Conservation (phyloP, 345 rosid species). For the Camelina laxa region DNA sequence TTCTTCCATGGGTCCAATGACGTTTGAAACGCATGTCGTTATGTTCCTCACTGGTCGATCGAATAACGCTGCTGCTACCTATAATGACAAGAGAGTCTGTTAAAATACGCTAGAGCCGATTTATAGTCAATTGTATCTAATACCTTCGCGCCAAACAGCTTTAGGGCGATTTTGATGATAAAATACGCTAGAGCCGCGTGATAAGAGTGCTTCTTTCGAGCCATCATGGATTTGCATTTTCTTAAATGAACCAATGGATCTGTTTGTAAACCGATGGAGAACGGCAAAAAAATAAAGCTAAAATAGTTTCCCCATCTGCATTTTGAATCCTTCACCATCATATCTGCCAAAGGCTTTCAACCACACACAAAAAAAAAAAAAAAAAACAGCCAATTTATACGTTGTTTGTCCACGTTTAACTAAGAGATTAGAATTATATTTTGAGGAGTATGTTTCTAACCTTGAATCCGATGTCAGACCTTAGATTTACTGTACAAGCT, state of each 20-base stretch:
- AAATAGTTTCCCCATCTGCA: slow-evolving; percentile 65
- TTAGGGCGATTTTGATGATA: no score
- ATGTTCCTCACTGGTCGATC: slow-evolving; percentile 45
- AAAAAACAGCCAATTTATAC: no score
- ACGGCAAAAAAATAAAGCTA: slow-evolving; percentile 55
- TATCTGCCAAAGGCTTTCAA: slow-evolving; percentile 57
- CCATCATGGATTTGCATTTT: slow-evolving; percentile 51
- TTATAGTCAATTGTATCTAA: no score
- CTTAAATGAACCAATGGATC: slow-evolving; percentile 58
- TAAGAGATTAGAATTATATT: no score
- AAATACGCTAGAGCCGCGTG: slow-evolving; percentile 43
- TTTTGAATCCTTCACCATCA: slow-evolving; percentile 53
- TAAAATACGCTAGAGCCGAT: no score
- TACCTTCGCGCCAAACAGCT: no score
- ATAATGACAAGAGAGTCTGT: not conserved
- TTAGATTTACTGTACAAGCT: slow-evolving; percentile 54
- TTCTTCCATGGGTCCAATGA: slow-evolving; percentile 62
- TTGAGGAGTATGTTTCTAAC: slow-evolving; percentile 29
- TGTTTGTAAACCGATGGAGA: slow-evolving; percentile 44
- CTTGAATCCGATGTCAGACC: slow-evolving; percentile 61
- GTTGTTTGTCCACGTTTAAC: no score
- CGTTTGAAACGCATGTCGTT: slow-evolving; percentile 60
- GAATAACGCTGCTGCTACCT: slow-evolving; percentile 40
- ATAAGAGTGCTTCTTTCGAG: slow-evolving; percentile 59
- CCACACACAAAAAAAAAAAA: not conserved